Evolutionary conservation across 352 stramenopile species (phyloP).

Genomic region (Phytophthora cajani): DNA sequence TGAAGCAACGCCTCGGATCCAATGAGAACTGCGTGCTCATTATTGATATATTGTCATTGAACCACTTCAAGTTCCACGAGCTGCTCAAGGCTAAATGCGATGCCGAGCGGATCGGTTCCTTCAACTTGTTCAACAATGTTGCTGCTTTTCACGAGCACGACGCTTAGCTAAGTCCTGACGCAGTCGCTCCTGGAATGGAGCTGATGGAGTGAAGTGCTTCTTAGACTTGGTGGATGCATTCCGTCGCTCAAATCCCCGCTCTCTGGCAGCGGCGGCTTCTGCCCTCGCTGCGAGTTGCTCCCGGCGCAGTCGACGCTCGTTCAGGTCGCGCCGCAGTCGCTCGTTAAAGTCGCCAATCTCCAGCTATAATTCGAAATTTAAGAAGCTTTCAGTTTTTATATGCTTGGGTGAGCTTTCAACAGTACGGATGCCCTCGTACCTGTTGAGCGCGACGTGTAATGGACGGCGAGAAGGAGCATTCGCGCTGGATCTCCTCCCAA

Average conservation of each 20-base stretch:
- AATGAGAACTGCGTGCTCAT: too few relatives aligned
- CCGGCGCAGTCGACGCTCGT: constrained; percentile 45
- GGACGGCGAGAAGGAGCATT: constrained; percentile 64
- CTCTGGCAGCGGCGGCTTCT: constrained; percentile 16
- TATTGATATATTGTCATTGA: too few relatives aligned
- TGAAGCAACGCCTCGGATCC: constrained; percentile 21
- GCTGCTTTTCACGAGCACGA: constrained; percentile 29
- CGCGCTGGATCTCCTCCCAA: constrained; percentile 54
- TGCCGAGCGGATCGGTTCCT: neutral
- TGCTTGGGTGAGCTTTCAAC: neutral
- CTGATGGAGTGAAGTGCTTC: constrained; percentile 12
- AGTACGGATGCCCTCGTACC: constrained; percentile 10
- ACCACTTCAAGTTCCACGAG: too few relatives aligned
- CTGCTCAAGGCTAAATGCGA: too few relatives aligned
- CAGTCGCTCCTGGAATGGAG: constrained; percentile 56
- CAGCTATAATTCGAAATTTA: constrained; percentile 24
- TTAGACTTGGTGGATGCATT: constrained; percentile 10
- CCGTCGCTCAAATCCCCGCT: constrained; percentile 15
- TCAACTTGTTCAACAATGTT: constrained; percentile 8
- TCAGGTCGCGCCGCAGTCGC: constrained; percentile 59
- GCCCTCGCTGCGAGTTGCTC: constrained; percentile 40
- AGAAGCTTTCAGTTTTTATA: too few relatives aligned
- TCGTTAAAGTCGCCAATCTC: constrained; percentile 66
- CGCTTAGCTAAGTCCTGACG: constrained; percentile 56
- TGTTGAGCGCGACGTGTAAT: constrained; percentile 56